Base-by-base conservation (phyloP, 805 yeast genomes). In the Ogataea haglerorum region DNA sequence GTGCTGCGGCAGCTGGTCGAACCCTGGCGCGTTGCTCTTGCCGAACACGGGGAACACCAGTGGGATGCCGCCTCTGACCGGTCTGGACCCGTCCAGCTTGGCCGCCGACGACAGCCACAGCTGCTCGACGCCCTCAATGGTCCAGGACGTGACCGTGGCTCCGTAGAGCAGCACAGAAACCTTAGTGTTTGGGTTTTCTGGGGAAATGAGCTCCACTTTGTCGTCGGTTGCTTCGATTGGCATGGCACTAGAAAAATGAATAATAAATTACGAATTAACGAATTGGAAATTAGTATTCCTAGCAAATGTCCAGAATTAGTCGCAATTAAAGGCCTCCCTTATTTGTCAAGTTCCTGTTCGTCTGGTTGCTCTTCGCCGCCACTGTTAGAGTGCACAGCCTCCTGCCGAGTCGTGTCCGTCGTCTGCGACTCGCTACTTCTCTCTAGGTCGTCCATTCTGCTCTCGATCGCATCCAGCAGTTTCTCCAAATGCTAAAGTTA, bases 51-150 rank as follows among this genome's bases (percentile, higher is more conserved):
- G 99, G 73, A 93, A 93, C 7, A 91, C 98, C 17, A 93, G 69
- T 10, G 99, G 99, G 38, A 93, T 86, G 37, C 99, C 99, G 49
- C 99, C 99, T 61, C 99, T 78, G 14, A 93, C 97, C 2, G 99
- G 95, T 58, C 84, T 85, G 32, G 91, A 67, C 9, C 98, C 98
- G 57, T 93, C 98, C 46, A 91, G 67, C 54, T 80, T 79, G 34
- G 98, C 95, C 27, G 76, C 91, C 9, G 69, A 61, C 6, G 83
- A 76, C 22, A 83, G 67, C 95, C 96, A 93, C 42, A 93, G 71
- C 65, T 86, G 90, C 62, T 93, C 97, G 38, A 69, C 62, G 23
- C 84, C 86, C 16, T 73, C 66, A 24, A 82, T 58, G 36, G 67
- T 72, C 98, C 98, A 93, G 1, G 96, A 85, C 24, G 76, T 63